Evolutionary conservation across 1,284 basidiomycete genomes (phyloP).

Genomic region (Heterobasidion occidentale): DNA sequence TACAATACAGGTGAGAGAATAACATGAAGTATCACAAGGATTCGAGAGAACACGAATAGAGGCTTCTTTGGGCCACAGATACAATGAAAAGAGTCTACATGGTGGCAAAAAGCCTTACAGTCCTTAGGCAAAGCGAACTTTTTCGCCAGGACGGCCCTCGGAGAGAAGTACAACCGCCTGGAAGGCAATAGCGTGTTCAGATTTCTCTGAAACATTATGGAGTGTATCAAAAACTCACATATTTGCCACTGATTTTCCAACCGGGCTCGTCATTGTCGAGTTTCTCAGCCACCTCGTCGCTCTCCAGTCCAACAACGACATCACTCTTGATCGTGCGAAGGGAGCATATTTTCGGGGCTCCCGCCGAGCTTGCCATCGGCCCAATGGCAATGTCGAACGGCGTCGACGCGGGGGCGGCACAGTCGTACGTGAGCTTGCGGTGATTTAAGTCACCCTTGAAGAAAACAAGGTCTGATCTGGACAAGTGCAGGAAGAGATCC

Average conservation of each 20-base stretch:
- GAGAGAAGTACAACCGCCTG: conserved; percentile 83
- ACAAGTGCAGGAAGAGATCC: conserved; percentile 91
- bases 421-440: conserved; percentile 78
- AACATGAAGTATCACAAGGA: no score
- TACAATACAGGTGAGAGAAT: no score
- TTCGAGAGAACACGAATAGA: no score
- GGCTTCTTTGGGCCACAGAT: no score
- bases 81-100: no score
- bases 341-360: conserved; percentile 78
- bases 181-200: background rate
- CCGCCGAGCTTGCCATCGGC: conserved; percentile 74
- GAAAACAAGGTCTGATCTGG: conserved; percentile 86
- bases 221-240: conserved; percentile 43
- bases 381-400: conserved; percentile 92
- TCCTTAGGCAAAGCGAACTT: conserved; percentile 61
- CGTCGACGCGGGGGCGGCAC: conserved; percentile 79
- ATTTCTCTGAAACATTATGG: conserved; percentile 1
- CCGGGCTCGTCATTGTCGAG: conserved; percentile 86
- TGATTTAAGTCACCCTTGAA: conserved; percentile 94
- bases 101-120: no score
- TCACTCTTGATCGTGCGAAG: conserved; percentile 80
- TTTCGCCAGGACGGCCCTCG: conserved; percentile 78
- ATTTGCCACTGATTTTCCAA: conserved; percentile 97
- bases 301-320: conserved; percentile 66
- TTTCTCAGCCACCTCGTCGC: conserved; percentile 70